Evolutionary conservation across 2,329 filamentous ascomycete species (phyloP).

Genomic region (Metarhizium anisopliae): DNA sequence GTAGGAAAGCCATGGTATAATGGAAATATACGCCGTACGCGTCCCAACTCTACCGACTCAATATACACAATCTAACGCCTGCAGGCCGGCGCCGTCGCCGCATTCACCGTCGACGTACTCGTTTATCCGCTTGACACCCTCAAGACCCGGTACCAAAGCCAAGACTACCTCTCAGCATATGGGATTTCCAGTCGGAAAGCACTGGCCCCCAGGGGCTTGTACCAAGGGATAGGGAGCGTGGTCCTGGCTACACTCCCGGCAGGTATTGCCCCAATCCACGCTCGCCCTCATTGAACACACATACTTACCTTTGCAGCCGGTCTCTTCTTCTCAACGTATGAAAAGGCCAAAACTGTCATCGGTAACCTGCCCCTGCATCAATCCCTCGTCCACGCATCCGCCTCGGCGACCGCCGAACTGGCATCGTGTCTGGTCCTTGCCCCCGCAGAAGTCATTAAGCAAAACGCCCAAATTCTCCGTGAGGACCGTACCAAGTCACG

Average conservation of each 20-base stretch:
- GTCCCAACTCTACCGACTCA: background rate
- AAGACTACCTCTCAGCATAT: conserved; percentile 62
- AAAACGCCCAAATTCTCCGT: conserved; percentile 79
- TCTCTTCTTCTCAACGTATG: conserved; percentile 85
- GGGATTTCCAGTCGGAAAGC: conserved; percentile 44
- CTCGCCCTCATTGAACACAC: background rate
- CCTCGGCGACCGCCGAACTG: conserved; percentile 70
- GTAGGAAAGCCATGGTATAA: background rate
- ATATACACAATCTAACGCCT: background rate
- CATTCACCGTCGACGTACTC: conserved; percentile 76
- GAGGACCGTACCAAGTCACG: conserved; percentile 9
- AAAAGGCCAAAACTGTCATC: conserved; percentile 61
- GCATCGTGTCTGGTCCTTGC: conserved; percentile 81
- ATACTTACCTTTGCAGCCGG: conserved; percentile 44
- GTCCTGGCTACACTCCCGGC: conserved; percentile 84
- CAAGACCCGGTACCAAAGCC: conserved; percentile 78
- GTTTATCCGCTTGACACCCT: conserved; percentile 85
- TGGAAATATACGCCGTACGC: conserved; percentile 25
- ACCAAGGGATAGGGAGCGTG: conserved; percentile 80
- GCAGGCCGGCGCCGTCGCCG: conserved; percentile 76
- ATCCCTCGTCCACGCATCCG: conserved; percentile 61
- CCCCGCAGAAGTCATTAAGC: conserved; percentile 84
- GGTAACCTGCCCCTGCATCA: conserved; percentile 49
- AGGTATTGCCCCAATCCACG: conserved; percentile 35
- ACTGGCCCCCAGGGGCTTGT: conserved; percentile 60